Evolutionary conservation across 2,329 filamentous ascomycete genomes (phyloP).

Genomic region (Aaosphaeria pasadenensis): DNA sequence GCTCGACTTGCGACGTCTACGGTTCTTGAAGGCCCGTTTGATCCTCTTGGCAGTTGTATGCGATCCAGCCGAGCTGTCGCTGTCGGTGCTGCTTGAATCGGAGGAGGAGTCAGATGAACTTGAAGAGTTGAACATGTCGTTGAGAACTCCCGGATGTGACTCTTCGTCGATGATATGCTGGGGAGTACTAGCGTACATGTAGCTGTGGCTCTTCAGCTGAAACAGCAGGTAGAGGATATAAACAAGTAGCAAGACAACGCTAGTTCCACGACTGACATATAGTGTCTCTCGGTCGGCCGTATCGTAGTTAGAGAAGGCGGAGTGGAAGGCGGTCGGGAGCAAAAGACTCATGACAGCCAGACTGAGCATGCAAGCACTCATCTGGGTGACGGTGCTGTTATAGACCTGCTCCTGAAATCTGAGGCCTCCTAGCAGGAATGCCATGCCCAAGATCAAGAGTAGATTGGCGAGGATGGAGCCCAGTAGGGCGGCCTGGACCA

Average conservation of each 20-base stretch:
- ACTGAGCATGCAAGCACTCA: constrained; percentile 90
- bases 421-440: constrained; percentile 81
- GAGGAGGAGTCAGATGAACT: constrained; percentile 52
- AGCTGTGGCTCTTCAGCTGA: constrained; percentile 87
- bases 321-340: constrained; percentile 89
- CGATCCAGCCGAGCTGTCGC: constrained; percentile 64
- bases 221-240: constrained; percentile 84
- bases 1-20: constrained; percentile 74
- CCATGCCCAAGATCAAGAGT: constrained; percentile 87
- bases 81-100: constrained; percentile 52
- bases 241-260: constrained; percentile 77
- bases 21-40: constrained; percentile 69
- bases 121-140: constrained; percentile 75
- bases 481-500: constrained; percentile 85
- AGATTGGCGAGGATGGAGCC: constrained; percentile 89
- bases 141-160: constrained; percentile 78
- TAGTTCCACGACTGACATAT: constrained; percentile 85
- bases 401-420: constrained; percentile 91
- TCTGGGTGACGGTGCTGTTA: constrained; percentile 92
- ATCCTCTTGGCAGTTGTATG: constrained; percentile 73
- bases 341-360: constrained; percentile 86
- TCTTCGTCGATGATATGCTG: constrained; percentile 93
- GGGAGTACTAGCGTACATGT: constrained; percentile 87
- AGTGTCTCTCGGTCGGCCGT: constrained; percentile 69
- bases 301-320: constrained; percentile 66